A percentile compares a stretch with the other conserved stretches of the same genome.
Conservation (phyloP, 495 filamentous ascomycete genomes). For the Neurospora sp. region DNA sequence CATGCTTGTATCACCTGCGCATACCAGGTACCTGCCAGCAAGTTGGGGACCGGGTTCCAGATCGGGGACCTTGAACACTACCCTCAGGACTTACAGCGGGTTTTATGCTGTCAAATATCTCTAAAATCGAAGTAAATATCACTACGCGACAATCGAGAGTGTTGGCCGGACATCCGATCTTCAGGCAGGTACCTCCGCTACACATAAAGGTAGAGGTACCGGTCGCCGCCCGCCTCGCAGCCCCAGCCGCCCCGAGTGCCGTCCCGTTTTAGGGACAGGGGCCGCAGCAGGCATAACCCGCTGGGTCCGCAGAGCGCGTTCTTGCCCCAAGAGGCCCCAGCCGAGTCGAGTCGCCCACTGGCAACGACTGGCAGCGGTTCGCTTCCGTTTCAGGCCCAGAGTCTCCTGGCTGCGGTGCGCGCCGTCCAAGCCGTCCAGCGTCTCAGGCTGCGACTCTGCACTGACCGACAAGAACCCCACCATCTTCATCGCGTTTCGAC, state of each 20-base stretch:
- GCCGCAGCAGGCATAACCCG: not conserved
- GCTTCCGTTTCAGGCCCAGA: no score
- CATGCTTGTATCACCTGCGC: not conserved
- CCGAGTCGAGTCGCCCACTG: not conserved
- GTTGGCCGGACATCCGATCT: not conserved
- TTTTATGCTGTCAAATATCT: not conserved
- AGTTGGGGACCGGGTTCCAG: not conserved
- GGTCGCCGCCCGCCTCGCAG: not conserved
- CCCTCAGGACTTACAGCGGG: not conserved
- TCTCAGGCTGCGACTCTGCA: not conserved
- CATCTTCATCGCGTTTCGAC: not conserved
- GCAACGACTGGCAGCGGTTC: not conserved
- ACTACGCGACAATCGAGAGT: no score
- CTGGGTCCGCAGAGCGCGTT: not conserved
- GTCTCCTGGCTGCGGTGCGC: not conserved
- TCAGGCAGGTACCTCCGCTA: not conserved
- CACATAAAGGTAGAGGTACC: not conserved
- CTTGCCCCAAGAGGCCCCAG: not conserved
- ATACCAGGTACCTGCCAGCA: not conserved
- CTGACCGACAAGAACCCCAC: not conserved
- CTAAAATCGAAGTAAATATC: not conserved
- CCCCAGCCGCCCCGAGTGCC: not conserved
- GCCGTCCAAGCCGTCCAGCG: not conserved
- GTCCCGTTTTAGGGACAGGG: not conserved
- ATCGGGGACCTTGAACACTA: not conserved